Evolutionary conservation across 768 basidiomycete species (phyloP), one percentile per base, ranked within the genome.

Genomic region (Suillus tomentosus): DNA sequence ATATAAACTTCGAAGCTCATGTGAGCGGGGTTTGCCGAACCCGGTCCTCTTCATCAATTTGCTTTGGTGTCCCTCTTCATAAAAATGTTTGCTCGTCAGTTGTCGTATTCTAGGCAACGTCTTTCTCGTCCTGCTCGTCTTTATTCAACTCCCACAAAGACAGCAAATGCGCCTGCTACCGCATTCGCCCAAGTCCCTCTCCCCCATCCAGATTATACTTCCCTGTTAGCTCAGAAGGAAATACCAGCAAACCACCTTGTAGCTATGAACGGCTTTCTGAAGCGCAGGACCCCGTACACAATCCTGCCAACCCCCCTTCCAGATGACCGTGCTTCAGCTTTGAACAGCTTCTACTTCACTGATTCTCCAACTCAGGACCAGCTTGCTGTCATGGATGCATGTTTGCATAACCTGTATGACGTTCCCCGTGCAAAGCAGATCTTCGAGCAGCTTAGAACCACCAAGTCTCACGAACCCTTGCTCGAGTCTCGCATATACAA

Each of bases 341-440:
- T 75, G 14, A 79, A 84, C 67, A 82, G 83, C 66, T 66, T 82
- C 59, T 86, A 85, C 77, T 92, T 87, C 74, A 81, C 84, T 5
- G 85, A 91, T 72, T 85, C 91, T 0, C 73, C 78, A 0, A 86
- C 88, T 0, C 85, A 87, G 53, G 91, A 94, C 73, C 80, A 85
- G 62, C 73, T 92, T 13, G 87, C 91, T 0, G 84, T 96, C 66
- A 91, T 96, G 77, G 88, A 91, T 68, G 92, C 93, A 5, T 96
- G 95, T 72, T 77, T 96, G 14, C 83, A 89, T 73, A 85, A 90
- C 66, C 71, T 85, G 3, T 87, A 89, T 73, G 92, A 95, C 72
- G 86, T 95, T 0, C 80, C 83, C 0, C 89, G 95, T 6, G 94
- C 94, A 8, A 86, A 86, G 66, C 78, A 80, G 43, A 84, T 96